A percentile compares a stretch with the other conserved stretches of the same genome.
Conservation (phyloP, 148 eudicot genomes). For the Talinum fruticosum region DNA sequence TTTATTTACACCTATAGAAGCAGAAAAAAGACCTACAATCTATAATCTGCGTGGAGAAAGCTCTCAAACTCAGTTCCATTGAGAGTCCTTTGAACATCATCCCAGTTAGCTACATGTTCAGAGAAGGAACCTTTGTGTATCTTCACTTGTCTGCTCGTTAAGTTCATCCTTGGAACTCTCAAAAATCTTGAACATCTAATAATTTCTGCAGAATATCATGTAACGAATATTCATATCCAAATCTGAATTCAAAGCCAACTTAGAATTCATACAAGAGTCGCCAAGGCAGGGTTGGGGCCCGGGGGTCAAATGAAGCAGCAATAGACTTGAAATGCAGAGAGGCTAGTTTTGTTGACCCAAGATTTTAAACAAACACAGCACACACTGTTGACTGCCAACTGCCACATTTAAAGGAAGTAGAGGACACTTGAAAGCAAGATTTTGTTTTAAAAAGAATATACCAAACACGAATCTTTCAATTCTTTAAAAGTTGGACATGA, state of each 20-base stretch:
- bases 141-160: constrained; percentile 75
- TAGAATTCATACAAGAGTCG: too few relatives aligned
- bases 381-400: background rate
- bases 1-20: constrained; percentile 35
- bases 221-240: background rate
- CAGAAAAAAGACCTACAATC: constrained; percentile 32
- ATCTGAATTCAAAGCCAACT: background rate
- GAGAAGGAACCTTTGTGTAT: constrained; percentile 79
- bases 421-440: background rate
- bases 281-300: too few relatives aligned
- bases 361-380: too few relatives aligned
- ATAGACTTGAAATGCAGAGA: too few relatives aligned
- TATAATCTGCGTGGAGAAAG: constrained; percentile 56
- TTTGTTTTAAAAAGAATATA: background rate
- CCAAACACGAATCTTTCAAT: background rate
- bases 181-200: constrained; percentile 75
- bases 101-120: constrained; percentile 78
- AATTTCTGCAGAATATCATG: constrained; percentile 37
- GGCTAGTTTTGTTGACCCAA: too few relatives aligned
- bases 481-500: background rate
- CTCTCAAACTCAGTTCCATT: constrained; percentile 68
- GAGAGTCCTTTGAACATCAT: constrained; percentile 56
- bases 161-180: constrained; percentile 54
- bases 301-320: background rate
- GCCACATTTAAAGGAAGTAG: background rate